These are phyloP conservation scores for Lasiodiplodia gonubiensis DNA, from an alignment of 2,329 filamentous ascomycete genomes.

Conservation along the genomic window DNA sequence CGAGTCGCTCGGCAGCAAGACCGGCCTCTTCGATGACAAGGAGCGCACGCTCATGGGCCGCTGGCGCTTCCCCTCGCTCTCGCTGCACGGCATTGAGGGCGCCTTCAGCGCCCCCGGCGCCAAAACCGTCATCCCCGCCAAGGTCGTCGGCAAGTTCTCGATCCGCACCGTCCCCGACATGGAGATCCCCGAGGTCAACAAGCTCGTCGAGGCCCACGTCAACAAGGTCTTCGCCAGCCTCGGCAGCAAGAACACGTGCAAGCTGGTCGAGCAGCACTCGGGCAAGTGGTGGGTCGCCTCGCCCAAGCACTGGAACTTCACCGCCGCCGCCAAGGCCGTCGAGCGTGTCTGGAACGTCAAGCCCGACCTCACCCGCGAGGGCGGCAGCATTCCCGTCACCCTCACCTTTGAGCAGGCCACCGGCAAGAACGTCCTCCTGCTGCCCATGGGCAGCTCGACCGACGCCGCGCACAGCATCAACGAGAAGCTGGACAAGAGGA, in stretches of 20 bases:
- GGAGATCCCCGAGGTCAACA: conserved; percentile 89
- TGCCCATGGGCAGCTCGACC: conserved; percentile 97
- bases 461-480: conserved; percentile 98
- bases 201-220: conserved; percentile 81
- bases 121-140: conserved; percentile 98
- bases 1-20: conserved; percentile 87
- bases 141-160: conserved; percentile 97
- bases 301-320: conserved; percentile 99
- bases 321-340: conserved; percentile 91
- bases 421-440: conserved; percentile 92
- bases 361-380: conserved; percentile 95
- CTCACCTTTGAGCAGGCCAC: conserved; percentile 97
- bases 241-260: conserved; percentile 88
- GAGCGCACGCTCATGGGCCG: conserved; percentile 92
- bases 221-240: conserved; percentile 85
- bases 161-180: conserved; percentile 98
- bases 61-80: conserved; percentile 94
- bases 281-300: conserved; percentile 99
- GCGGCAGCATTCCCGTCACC: conserved; percentile 95
- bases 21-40: conserved; percentile 85
- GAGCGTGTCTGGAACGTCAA: conserved; percentile 92
- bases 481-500: conserved; percentile 94
- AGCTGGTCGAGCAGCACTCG: conserved; percentile 81
- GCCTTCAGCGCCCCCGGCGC: conserved; percentile 92
- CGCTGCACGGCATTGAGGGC: conserved; percentile 92